Evolutionary conservation across 2,329 filamentous ascomycete genomes (phyloP), one percentile per base, ranked within the genome.

Genomic region (Cladophialophora exuberans): DNA sequence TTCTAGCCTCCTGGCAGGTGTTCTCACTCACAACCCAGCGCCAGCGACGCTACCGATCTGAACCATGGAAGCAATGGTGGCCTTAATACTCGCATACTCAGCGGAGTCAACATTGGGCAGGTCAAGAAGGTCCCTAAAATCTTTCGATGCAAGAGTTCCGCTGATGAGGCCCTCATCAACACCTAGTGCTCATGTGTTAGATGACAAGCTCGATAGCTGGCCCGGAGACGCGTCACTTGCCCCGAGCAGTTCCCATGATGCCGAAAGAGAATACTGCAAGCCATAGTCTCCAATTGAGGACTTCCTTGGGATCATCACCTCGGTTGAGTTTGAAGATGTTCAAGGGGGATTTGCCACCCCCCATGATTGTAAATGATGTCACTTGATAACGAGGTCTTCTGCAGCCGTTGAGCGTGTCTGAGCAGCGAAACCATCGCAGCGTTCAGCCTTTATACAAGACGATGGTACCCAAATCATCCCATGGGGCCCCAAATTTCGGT

Each of bases 51-150:
- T 68, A 3, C 71, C 71, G 36, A 74, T 69, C 28, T 73, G 70
- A 11, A 73, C 72, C 70, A 73, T 72, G 1, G 71, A 67, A 5
- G 69, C 68, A 28, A 74, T 69, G 48, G 71, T 73, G 2, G 67
- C 70, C 17, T 69, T 64, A 28, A 65, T 64, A 20, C 68, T 63
- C 11, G 70, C 67, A 41, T 67, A 63, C 11, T 67, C 57, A 4
- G 46, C 57, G n/a, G 63, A 60, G 9, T 44, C 54, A 42, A 62
- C 41, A 11, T 56, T 54, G n/a, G 55, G 26, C 39, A 60, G 54
- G 43, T 52, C 52, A 31, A 61, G 51, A n/a, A 54, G 26, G 4
- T 56, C 22, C 17, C 57, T 51, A 33, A 62, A 62, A 22, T 65
- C 60, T 17, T 64, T 61, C 31, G 66, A 63, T 10, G 65, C 64